Base-by-base conservation (phyloP, 2,329 filamentous ascomycete genomes). In the Aquanectria penicillioides region DNA sequence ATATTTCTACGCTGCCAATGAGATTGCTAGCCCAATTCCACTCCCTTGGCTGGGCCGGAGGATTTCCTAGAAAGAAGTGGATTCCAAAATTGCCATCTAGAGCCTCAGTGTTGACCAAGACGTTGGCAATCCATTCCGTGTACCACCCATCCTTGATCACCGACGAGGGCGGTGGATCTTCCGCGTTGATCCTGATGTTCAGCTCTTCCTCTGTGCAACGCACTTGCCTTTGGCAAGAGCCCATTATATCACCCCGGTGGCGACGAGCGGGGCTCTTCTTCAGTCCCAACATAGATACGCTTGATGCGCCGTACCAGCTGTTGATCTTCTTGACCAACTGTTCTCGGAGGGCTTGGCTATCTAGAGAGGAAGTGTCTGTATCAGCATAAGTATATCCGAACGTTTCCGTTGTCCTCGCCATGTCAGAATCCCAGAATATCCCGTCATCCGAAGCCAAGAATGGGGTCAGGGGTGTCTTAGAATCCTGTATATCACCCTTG, bases 331-430 rank as follows among this genome's bases (percentile, higher is more conserved):
- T 71, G 68, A 76, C 61, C 68, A 74, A 62, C 70, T 74, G 62
- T 72, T 76, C 49, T 64, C 71, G 69, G 2, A 73, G 41, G n/a
- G 69, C 68, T 36, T 69, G 59, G 7, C 60, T 55, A 17, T 67
- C 65, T n/a, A 62, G 64, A 0, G 65, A 51, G 2, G 70, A 64
- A 8, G 67, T 44, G 48, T 69, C 69, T 13, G 78, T 84, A 65
- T 94, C 92, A 0, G 86, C 81, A 70, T 96, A 96, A 0, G 86
- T 88, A 72, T 95, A 95, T 12, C 88, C 88, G 73, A 95, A 90
- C 2, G 77, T 79, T 22, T 81, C 79, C 6, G 84, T 85, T 34
- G 83, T 79, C 25, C 89, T 83, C 11, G 87, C 81, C 59, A 79
- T 81, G 49, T 87, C 82, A 0, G 90, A 90, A 6, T 84, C 89